These are phyloP conservation scores for Platanthera guangdongensis DNA, from an alignment of 106 monocot genomes.

Conservation along the genomic window DNA sequence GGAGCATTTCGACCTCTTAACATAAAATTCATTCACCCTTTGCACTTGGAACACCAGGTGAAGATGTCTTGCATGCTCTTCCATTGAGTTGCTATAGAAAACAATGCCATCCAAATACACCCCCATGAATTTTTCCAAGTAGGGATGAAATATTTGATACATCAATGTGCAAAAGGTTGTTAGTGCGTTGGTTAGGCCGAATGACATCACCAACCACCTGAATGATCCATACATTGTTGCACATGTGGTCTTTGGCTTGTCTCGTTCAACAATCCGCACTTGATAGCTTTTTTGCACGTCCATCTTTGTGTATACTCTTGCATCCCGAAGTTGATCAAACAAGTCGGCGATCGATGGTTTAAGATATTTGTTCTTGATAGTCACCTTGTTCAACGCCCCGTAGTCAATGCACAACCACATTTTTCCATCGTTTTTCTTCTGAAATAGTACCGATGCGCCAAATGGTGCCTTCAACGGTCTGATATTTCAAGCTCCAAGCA, in stretches of 20 bases:
- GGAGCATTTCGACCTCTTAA: constrained; percentile 4
- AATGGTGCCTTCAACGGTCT: not conserved
- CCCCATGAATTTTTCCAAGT: too few species aligned
- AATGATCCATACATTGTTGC: too few species aligned
- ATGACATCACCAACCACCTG: too few species aligned
- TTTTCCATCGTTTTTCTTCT: not conserved
- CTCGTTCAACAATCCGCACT: constrained; percentile 7
- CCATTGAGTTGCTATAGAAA: not conserved
- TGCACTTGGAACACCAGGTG: not conserved
- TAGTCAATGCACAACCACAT: too few species aligned
- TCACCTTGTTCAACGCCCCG: too few species aligned
- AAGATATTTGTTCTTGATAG: too few species aligned
- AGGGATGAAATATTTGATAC: too few species aligned
- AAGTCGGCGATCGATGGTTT: too few species aligned
- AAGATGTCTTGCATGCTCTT: constrained; percentile 7
- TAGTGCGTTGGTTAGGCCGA: too few species aligned
- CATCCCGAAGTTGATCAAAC: not conserved
- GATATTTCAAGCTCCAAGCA: constrained; percentile 2
- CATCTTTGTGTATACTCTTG: constrained; percentile 4
- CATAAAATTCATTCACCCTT: not conserved
- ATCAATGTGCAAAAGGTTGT: too few species aligned
- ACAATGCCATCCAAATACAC: constrained; percentile 10
- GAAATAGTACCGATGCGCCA: constrained; percentile 6
- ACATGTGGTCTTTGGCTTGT: constrained; percentile 2
- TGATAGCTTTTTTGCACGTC: constrained; percentile 8